Percentiles rank a stretch among this genome's conserved stretches.
Conservation (phyloP, 1,284 basidiomycete genomes). For the Xerocomus nothofagi region DNA sequence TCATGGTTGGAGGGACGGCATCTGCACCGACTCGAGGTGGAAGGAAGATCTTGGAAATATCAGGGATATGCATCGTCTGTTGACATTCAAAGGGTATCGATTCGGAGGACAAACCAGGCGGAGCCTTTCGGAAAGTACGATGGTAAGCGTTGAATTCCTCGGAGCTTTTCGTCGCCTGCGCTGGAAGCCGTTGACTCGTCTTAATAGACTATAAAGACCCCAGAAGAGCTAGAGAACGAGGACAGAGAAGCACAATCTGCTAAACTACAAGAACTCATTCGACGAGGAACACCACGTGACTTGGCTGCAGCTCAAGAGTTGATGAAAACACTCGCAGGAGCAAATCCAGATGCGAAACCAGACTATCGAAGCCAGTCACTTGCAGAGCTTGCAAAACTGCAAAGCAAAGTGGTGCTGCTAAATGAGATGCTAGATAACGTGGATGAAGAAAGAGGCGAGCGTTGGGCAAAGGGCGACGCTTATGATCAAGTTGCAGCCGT, state of each 20-base stretch:
- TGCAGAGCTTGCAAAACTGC: constrained; percentile 91
- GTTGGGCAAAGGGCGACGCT: constrained; percentile 84
- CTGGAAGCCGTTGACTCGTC: constrained; percentile 10
- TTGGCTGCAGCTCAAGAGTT: constrained; percentile 95
- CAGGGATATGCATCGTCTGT: constrained; percentile 93
- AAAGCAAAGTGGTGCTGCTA: constrained; percentile 89
- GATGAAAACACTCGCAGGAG: constrained; percentile 95
- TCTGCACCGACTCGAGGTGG: constrained; percentile 89
- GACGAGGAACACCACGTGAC: constrained; percentile 93
- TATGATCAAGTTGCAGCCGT: constrained; percentile 96
- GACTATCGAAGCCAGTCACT: constrained; percentile 91
- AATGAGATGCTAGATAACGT: constrained; percentile 98
- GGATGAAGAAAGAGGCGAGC: constrained; percentile 66
- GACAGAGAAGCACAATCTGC: constrained; percentile 94
- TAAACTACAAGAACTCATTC: constrained; percentile 97
- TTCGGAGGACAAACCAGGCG: constrained; percentile 69
- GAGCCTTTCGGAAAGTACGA: constrained; percentile 46
- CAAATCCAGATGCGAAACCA: constrained; percentile 91
- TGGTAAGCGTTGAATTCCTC: constrained; percentile 41
- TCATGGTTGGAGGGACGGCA: constrained; percentile 92
- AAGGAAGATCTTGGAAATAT: constrained; percentile 98
- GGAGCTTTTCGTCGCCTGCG: neutral
- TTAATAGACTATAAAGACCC: constrained; percentile 83
- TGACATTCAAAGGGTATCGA: constrained; percentile 96
- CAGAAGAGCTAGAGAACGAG: constrained; percentile 95